These are phyloP conservation scores for Patellifolia procumbens DNA, from an alignment of 179 eudicot genomes.

Conservation along the genomic window DNA sequence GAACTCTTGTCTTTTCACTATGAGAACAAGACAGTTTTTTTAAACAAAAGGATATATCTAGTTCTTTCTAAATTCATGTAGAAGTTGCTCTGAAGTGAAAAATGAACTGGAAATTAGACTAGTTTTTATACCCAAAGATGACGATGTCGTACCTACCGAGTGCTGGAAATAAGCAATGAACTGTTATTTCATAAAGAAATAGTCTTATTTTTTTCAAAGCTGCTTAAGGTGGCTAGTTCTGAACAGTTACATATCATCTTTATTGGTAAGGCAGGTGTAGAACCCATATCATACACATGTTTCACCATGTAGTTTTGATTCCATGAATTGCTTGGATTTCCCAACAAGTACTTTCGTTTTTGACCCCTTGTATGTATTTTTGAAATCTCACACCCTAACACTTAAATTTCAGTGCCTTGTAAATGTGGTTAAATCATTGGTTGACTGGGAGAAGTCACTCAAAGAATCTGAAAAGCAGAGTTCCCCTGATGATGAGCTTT, in stretches of 20 bases:
- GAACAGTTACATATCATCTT: background rate
- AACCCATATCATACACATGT: background rate
- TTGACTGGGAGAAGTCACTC: slow-evolving; percentile 82
- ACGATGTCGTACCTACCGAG: background rate
- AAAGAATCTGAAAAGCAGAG: slow-evolving; percentile 54
- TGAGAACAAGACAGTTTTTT: background rate
- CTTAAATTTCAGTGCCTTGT: slow-evolving; percentile 76
- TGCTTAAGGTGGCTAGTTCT: slow-evolving; percentile 2
- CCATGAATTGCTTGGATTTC: background rate
- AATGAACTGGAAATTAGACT: too few species aligned
- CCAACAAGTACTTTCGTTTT: background rate
- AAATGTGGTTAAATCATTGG: slow-evolving; percentile 83
- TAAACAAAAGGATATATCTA: background rate
- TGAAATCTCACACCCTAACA: slow-evolving; percentile 12
- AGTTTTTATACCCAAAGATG: too few species aligned
- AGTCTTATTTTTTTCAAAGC: background rate
- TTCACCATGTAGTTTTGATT: background rate
- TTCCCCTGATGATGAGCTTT: slow-evolving; percentile 43
- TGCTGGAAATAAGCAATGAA: background rate
- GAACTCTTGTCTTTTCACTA: background rate
- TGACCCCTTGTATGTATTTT: background rate
- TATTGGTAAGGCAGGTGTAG: background rate
- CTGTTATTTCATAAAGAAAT: background rate
- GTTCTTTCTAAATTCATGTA: too few species aligned
- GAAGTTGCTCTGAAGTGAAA: too few species aligned